Evolutionary conservation across 352 stramenopile species (phyloP), one percentile per base, ranked within the genome.

Genomic region (Pythium rhizo-oryzae): DNA sequence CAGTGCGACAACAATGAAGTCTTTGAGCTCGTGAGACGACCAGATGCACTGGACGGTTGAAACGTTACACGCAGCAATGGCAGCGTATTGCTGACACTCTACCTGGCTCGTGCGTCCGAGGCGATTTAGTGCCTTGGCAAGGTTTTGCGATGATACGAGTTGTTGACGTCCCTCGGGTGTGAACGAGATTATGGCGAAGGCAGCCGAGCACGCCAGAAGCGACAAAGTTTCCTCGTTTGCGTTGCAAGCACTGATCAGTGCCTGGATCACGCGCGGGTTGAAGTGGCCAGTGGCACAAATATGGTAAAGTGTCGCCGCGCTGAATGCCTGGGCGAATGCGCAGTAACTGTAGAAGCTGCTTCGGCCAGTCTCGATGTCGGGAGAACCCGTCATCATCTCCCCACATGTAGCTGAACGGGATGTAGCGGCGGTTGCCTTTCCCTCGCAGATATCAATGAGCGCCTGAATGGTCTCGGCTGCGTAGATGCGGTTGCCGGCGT

Each of bases 141-240:
- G 71, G 44, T 90, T 56, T 15, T 55, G 23, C 8, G 78, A 83
- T 6, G 68, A 65, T 2, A 88, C 65, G 15, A 94, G 76, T 50
- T 87, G 72, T 35, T 81, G 67, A 5, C 87, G 85, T 0, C 87
- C 87, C 30, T 90, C 81, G 0, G 74, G 23, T 2, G 83, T 87
- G 64, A 93, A 93, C 25, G 84, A 93, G 11, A 90, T 84, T 58
- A 92, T 94, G 0, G 84, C 87, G 62, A 94, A 94, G 6, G 87
- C 86, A 2, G 84, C 83, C 0, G 87, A 79, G 55, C 87, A 94
- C 3, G 87, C 84, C 39, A 94, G 63, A 30, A 94, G 53, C 7
- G 83, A 88, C 37, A 87, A 75, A 13, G 76, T 78, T 65, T 93
- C 85, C 55, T 94, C 84, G 55, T 90, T 90, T 7, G 66, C 66